phyloP scores from a whole-genome alignment of 148 eudicot species.

The Fallopia convolvulus region DNA sequence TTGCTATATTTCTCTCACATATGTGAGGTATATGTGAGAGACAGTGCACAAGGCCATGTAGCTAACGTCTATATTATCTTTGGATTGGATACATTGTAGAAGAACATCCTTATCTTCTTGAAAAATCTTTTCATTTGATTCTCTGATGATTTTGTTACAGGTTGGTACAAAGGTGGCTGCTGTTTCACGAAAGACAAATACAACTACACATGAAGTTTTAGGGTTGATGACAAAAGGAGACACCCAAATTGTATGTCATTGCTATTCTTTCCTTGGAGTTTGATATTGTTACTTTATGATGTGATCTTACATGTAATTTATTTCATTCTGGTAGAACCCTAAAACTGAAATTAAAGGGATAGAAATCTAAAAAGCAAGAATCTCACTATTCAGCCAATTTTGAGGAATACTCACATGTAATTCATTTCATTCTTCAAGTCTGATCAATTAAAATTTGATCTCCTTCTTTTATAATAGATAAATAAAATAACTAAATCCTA shows the following conservation, averaged over 20 bases:
- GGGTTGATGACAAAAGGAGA: constrained; percentile 86
- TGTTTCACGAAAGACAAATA: constrained; percentile 88
- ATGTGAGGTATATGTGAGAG: not conserved
- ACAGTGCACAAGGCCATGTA: not conserved
- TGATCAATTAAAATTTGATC: too few species aligned
- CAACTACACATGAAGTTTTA: constrained; percentile 89
- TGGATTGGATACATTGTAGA: not conserved
- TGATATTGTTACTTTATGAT: not conserved
- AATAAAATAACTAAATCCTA: too few species aligned
- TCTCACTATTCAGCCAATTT: too few species aligned
- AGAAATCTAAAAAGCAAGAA: too few species aligned
- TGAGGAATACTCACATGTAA: too few species aligned
- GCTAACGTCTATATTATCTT: not conserved
- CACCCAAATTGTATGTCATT: constrained; percentile 74
- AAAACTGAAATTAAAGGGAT: too few species aligned
- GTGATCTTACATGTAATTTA: not conserved
- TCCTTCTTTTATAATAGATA: too few species aligned
- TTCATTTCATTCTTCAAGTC: too few species aligned
- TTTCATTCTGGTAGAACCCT: too few species aligned
- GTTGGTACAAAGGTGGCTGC: constrained; percentile 95
- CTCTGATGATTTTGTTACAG: constrained; percentile 30
- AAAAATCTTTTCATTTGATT: not conserved
- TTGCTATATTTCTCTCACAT: not conserved
- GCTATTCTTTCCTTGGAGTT: not conserved
- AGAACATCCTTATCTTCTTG: not conserved